phyloP scores from a whole-genome alignment of 2,329 filamentous ascomycete species.

The Hypoxylon sp. region DNA sequence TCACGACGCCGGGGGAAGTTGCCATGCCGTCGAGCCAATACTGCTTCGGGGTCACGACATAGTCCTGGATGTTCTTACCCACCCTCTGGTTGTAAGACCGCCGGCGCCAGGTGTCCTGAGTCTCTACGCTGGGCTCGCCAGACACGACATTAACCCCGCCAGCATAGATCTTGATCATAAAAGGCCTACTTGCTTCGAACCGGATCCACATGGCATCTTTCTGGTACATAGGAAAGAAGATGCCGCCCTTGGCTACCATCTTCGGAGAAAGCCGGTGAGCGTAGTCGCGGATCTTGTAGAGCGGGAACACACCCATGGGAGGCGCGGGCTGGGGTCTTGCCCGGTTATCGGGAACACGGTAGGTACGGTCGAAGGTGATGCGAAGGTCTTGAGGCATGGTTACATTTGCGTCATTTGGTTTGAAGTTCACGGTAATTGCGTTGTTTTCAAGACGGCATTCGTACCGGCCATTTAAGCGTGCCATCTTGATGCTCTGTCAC shows the following conservation, averaged over 20 bases:
- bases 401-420: not conserved
- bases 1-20: constrained; percentile 55
- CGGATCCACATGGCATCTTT: constrained; percentile 60
- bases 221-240: constrained; percentile 64
- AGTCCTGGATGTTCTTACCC: constrained; percentile 49
- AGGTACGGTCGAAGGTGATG: constrained; percentile 59
- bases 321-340: constrained; percentile 55
- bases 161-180: constrained; percentile 59
- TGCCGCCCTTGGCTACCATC: constrained; percentile 59
- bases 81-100: constrained; percentile 20
- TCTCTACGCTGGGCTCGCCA: constrained; percentile 52
- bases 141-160: constrained; percentile 60
- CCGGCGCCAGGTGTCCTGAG: constrained; percentile 39
- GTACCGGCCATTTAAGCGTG: not conserved
- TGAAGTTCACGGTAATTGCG: constrained; percentile 23
- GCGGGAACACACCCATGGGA: constrained; percentile 56
- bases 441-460: constrained; percentile 13
- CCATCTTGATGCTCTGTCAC: constrained; percentile 13
- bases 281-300: constrained; percentile 57
- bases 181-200: constrained; percentile 50
- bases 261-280: constrained; percentile 52
- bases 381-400: constrained; percentile 38
- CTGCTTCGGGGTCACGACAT: constrained; percentile 57
- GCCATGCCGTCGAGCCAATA: constrained; percentile 60
- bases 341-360: constrained; percentile 61